These are phyloP conservation scores for Suillus weaverae DNA, from an alignment of 768 basidiomycete species.

Conservation along the genomic window DNA sequence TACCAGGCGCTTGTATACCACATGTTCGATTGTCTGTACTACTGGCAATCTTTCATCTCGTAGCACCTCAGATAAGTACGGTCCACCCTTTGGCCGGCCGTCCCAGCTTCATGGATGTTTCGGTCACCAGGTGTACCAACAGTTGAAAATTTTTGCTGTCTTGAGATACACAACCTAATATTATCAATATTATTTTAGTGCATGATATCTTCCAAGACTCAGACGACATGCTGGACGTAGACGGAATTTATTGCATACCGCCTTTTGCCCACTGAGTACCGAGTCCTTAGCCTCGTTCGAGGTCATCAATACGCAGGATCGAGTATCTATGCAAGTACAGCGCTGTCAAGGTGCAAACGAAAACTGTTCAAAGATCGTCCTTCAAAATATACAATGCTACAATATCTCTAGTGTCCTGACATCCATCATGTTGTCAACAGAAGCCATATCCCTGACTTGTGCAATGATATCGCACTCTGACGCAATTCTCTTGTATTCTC, in stretches of 20 bases:
- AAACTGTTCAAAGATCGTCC: not conserved
- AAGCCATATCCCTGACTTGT: not conserved
- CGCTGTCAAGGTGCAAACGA: not conserved
- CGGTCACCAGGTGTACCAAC: slow-evolving; percentile 70
- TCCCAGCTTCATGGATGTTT: slow-evolving; percentile 47
- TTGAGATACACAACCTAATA: not conserved
- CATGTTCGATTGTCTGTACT: slow-evolving; percentile 49
- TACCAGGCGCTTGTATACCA: slow-evolving; percentile 52
- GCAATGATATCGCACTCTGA: not conserved
- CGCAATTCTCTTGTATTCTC: not conserved
- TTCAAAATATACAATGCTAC: not conserved
- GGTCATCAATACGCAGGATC: not conserved
- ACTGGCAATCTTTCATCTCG: slow-evolving; percentile 51
- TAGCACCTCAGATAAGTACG: slow-evolving; percentile 56
- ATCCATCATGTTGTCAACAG: not conserved
- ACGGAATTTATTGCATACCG: not conserved
- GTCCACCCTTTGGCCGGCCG: slow-evolving; percentile 62
- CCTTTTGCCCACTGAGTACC: not conserved
- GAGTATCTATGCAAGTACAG: not conserved
- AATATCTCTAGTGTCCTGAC: not conserved
- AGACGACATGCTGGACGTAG: too few relatives aligned
- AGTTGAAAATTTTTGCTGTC: slow-evolving; percentile 6
- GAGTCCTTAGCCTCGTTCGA: not conserved
- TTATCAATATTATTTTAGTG: not conserved
- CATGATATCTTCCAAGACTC: not conserved